These are phyloP conservation scores for Cordyceps javanica DNA, from an alignment of 2,329 filamentous ascomycete species.

Conservation along the genomic window DNA sequence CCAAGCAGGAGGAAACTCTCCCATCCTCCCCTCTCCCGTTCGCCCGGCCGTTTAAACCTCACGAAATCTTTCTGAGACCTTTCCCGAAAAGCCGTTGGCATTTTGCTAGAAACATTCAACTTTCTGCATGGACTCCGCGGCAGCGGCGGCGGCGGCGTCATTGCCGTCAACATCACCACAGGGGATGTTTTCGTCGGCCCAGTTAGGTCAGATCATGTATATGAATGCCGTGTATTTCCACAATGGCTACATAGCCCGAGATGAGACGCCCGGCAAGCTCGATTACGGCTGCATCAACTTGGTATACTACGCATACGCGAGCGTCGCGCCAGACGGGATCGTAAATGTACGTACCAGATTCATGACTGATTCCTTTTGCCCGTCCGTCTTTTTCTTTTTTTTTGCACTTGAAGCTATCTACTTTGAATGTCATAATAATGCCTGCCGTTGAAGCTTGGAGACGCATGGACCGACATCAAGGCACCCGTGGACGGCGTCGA, in stretches of 20 bases:
- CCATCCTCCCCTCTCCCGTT: neutral
- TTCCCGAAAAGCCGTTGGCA: neutral
- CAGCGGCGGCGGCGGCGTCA: neutral
- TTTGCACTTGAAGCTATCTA: neutral
- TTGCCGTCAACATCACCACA: neutral
- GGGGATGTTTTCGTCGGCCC: neutral
- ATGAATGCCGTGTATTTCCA: slow-evolving; percentile 80
- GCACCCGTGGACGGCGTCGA: slow-evolving; percentile 65
- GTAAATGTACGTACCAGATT: slow-evolving; percentile 60
- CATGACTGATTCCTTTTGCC: no score
- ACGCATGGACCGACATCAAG: slow-evolving; percentile 70
- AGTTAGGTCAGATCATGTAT: slow-evolving; percentile 39
- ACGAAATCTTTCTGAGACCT: neutral
- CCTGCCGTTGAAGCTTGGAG: slow-evolving; percentile 53
- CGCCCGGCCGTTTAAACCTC: neutral
- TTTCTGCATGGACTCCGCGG: neutral
- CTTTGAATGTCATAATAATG: neutral
- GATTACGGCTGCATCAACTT: slow-evolving; percentile 73
- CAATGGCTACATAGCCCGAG: slow-evolving; percentile 68
- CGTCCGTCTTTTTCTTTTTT: neutral
- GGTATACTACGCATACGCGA: slow-evolving; percentile 79
- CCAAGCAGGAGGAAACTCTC: neutral
- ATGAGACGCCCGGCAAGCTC: slow-evolving; percentile 66
- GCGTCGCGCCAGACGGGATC: slow-evolving; percentile 63
- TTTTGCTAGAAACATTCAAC: neutral